A percentile compares a stretch with the other conserved stretches of the same genome.
phyloP scores from a whole-genome alignment of 345 rosid genomes.

The Populus pruinosa region DNA sequence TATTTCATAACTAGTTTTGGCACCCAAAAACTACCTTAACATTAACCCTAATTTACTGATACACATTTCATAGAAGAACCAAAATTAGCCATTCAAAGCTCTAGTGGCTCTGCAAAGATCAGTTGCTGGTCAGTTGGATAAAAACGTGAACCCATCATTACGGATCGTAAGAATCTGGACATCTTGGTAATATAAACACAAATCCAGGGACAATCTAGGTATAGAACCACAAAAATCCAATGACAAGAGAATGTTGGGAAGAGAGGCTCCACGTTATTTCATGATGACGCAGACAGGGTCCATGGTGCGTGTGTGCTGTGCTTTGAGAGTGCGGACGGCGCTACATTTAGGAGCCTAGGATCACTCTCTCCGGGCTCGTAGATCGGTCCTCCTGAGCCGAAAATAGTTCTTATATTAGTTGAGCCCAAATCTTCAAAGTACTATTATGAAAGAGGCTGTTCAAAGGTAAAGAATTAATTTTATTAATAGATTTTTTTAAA shows the following conservation, averaged over 20 bases:
- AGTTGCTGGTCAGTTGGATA: no score
- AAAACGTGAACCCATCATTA: not conserved
- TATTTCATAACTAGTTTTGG: no score
- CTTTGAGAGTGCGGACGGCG: slow-evolving; percentile 5
- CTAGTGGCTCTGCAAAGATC: not conserved
- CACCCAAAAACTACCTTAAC: no score
- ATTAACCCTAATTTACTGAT: no score
- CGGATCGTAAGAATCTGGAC: not conserved
- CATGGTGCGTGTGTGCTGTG: not conserved
- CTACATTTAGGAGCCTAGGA: not conserved
- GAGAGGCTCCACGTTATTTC: slow-evolving; percentile 31
- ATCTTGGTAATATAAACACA: not conserved
- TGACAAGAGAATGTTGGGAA: not conserved
- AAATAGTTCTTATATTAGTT: no score
- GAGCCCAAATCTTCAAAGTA: no score
- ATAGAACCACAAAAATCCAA: not conserved
- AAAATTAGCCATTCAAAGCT: not conserved
- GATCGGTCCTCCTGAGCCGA: no score
- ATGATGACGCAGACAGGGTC: slow-evolving; percentile 19
- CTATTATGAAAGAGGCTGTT: no score
- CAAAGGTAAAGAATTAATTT: no score
- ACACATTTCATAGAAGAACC: no score
- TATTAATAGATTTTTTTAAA: no score
- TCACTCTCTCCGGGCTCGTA: no score
- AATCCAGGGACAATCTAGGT: not conserved